Evolutionary conservation across 2,329 filamentous ascomycete genomes (phyloP).

Genomic region (Chalaropsis ovoidea): DNA sequence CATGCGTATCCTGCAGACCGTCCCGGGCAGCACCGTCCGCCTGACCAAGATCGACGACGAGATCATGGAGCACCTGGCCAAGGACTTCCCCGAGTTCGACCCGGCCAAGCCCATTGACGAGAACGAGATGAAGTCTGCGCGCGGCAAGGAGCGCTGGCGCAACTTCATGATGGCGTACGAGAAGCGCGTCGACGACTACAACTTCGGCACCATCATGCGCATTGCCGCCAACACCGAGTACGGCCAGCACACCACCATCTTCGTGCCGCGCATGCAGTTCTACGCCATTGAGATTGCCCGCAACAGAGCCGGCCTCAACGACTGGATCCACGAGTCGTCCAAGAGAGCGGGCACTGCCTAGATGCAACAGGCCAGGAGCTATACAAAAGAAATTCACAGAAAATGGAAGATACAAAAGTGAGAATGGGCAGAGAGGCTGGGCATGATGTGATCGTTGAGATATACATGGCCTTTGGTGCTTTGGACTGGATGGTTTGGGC

Average conservation of each 20-base stretch:
- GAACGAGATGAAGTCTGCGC: conserved; percentile 95
- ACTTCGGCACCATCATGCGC: conserved; percentile 91
- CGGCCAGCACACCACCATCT: conserved; percentile 79
- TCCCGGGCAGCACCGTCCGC: conserved; percentile 77
- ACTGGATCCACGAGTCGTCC: conserved; percentile 88
- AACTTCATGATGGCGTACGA: conserved; percentile 91
- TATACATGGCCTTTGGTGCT: background rate
- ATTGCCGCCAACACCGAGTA: conserved; percentile 72
- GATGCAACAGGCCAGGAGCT: background rate
- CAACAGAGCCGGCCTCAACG: conserved; percentile 82
- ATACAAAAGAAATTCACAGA: conserved; percentile 9
- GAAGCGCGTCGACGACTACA: conserved; percentile 92
- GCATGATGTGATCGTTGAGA: background rate
- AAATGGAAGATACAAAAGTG: background rate
- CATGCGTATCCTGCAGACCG: conserved; percentile 87
- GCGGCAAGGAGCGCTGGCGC: conserved; percentile 87
- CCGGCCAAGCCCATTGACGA: conserved; percentile 71
- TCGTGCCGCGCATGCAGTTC: conserved; percentile 52
- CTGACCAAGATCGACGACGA: conserved; percentile 93
- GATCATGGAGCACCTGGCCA: conserved; percentile 79
- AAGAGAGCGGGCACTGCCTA: conserved; percentile 34
- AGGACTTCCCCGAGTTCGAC: conserved; percentile 88
- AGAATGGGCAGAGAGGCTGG: background rate
- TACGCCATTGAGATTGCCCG: conserved; percentile 46
- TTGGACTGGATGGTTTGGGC: no score